These are phyloP conservation scores for Athelia sp. DNA, from an alignment of 1,284 basidiomycete species.

Conservation along the genomic window DNA sequence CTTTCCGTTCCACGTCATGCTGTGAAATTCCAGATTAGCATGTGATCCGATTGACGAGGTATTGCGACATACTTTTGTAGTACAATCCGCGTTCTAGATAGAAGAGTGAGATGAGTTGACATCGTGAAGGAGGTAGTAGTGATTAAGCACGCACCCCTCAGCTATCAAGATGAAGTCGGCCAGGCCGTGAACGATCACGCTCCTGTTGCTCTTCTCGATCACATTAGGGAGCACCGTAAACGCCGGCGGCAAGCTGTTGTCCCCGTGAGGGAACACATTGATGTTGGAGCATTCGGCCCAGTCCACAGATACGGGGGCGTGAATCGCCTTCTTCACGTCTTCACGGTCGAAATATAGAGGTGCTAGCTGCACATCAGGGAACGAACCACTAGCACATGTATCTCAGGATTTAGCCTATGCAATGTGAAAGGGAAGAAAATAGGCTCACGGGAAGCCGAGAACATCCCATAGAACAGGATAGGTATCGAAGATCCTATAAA, in stretches of 20 bases:
- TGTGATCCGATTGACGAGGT: neutral
- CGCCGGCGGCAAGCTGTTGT: conserved; percentile 55
- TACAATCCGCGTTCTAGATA: conserved; percentile 49
- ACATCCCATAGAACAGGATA: conserved; percentile 68
- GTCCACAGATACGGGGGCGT: conserved; percentile 55
- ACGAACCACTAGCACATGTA: conserved; percentile 46
- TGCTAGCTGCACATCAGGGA: conserved; percentile 26
- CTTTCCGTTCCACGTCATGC: conserved; percentile 68
- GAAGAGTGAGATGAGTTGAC: neutral
- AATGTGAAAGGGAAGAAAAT: neutral
- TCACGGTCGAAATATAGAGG: conserved; percentile 61
- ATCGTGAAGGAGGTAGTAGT: neutral
- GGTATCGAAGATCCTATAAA: conserved; percentile 72
- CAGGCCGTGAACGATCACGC: conserved; percentile 68
- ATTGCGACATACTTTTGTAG: conserved; percentile 56
- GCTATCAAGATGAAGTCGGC: conserved; percentile 69
- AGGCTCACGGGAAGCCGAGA: conserved; percentile 64
- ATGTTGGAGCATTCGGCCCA: conserved; percentile 64
- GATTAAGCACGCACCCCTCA: conserved; percentile 54
- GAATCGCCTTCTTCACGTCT: conserved; percentile 71
- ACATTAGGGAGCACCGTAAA: conserved; percentile 65
- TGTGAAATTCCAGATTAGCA: conserved; percentile 16
- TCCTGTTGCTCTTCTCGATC: conserved; percentile 69
- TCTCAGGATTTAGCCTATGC: conserved; percentile 3
- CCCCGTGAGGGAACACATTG: conserved; percentile 57